These are phyloP conservation scores for Coleophoma cylindrospora DNA, from an alignment of 2,329 filamentous ascomycete genomes.

Conservation along the genomic window DNA sequence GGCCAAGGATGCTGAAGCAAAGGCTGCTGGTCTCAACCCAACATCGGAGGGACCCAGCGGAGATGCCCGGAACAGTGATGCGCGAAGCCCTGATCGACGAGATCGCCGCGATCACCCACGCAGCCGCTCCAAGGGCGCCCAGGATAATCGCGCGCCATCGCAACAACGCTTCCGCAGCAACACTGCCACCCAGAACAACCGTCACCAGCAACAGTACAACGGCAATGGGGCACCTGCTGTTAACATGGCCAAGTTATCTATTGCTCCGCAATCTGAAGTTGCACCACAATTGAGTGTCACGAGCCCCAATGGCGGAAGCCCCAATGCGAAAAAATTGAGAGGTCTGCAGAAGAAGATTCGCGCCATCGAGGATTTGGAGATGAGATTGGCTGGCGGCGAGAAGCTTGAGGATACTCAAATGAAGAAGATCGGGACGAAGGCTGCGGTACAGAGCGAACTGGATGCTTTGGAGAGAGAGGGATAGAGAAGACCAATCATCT, in stretches of 20 bases:
- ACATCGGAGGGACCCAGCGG: slow-evolving; percentile 12
- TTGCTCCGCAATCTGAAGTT: slow-evolving; percentile 20
- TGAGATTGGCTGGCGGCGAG: slow-evolving; percentile 89
- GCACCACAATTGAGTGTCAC: slow-evolving; percentile 46
- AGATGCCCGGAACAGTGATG: slow-evolving; percentile 40
- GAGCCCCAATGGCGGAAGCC: slow-evolving; percentile 51
- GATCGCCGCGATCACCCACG: slow-evolving; percentile 47
- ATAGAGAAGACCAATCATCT: neutral
- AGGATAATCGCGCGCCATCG: slow-evolving; percentile 38
- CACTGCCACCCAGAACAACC: slow-evolving; percentile 29
- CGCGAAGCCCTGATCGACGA: slow-evolving; percentile 64
- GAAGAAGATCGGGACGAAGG: slow-evolving; percentile 94
- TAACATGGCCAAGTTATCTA: slow-evolving; percentile 29
- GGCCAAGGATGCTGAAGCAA: slow-evolving; percentile 70
- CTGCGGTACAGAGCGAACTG: slow-evolving; percentile 78
- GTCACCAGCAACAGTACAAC: slow-evolving; percentile 10
- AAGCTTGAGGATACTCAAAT: slow-evolving; percentile 98
- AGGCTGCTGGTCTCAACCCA: slow-evolving; percentile 37
- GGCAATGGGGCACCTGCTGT: slow-evolving; percentile 20
- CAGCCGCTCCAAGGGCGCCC: slow-evolving; percentile 40
- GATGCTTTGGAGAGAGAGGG: slow-evolving; percentile 32
- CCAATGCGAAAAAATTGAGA: slow-evolving; percentile 91
- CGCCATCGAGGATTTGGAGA: slow-evolving; percentile 96
- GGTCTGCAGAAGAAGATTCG: slow-evolving; percentile 95
- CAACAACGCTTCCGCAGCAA: slow-evolving; percentile 47